Evolutionary conservation across 768 basidiomycete species (phyloP), one percentile per base, ranked within the genome.

Genomic region (Tylopilus sp.): DNA sequence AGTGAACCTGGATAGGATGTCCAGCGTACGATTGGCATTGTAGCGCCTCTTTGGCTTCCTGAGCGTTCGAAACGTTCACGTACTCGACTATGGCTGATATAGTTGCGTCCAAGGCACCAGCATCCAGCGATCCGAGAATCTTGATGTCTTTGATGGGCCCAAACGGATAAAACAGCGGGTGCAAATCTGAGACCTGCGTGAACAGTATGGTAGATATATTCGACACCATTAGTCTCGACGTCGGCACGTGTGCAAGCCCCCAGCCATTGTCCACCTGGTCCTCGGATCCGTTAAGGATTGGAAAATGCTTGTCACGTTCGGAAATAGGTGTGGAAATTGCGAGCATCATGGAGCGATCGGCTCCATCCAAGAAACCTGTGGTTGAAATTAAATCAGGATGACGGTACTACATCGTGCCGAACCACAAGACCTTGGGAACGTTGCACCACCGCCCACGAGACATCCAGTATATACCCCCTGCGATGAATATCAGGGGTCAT

Each of bases 371-470:
- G 60, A 90, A 90, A 20, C 87, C 88, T 89, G 25, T 13, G 8
- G 54, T 4, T 23, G 26, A 18, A 54, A 46, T 18, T n/a, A n/a
- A 47, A 38, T 56, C 26, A 54, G 47, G 47, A 33, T 17, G 33
- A 50, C 43, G n/a, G n/a, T n/a, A 33, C 10, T 31, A 31, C 46
- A 25, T 47, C 1, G 26, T 31, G 28, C 11, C 21, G 26, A 3
- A 7, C 6, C 3, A 56, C 31, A 51, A 18, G 30, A 86, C 88
- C 88, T 76, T 86, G 83, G 55, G 88, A 91, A 40, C 88, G 86
- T 57, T 91, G 88, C 33, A 91, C 88, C 21, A 91, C 88, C 17
- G 88, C 89, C 88, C 88, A 91, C 6, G 88, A 90, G 46, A 91
- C 79, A 63, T 91, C 88, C 41, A 91, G 79, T 18, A 77, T 75